phyloP scores from a whole-genome alignment of 768 basidiomycete genomes.

The Galerina sulciceps region DNA sequence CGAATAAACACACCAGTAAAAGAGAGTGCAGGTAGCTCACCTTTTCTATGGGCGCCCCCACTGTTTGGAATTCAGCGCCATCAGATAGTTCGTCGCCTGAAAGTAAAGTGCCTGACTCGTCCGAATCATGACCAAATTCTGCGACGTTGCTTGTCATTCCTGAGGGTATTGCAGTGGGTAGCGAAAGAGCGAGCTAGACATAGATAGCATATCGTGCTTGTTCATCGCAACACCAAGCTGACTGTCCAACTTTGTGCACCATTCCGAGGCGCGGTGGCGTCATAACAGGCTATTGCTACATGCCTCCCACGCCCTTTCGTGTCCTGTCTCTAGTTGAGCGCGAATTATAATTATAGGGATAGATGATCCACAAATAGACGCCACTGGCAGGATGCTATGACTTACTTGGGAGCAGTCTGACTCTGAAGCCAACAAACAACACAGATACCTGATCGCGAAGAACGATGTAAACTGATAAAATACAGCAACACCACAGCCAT shows the following conservation, averaged over 20 bases:
- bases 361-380: too few species aligned
- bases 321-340: neutral
- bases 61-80: neutral
- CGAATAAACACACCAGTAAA: neutral
- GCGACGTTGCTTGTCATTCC: neutral
- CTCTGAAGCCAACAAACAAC: too few species aligned
- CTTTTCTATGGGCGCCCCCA: conserved; percentile 31
- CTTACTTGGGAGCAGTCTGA: too few species aligned
- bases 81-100: neutral
- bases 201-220: neutral
- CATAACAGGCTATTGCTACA: neutral
- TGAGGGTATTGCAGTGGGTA: neutral
- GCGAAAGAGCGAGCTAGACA: neutral
- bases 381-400: too few species aligned
- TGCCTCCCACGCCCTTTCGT: neutral
- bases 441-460: too few species aligned
- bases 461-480: too few species aligned
- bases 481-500: too few species aligned
- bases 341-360: too few species aligned
- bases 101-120: neutral
- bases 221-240: neutral
- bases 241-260: conserved; percentile 3
- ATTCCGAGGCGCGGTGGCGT: conserved; percentile 12
- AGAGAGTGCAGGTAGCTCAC: conserved; percentile 10
- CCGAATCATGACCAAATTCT: neutral